These are phyloP conservation scores for Metschnikowia gelsemii DNA, from an alignment of 805 yeast species.

Conservation along the genomic window DNA sequence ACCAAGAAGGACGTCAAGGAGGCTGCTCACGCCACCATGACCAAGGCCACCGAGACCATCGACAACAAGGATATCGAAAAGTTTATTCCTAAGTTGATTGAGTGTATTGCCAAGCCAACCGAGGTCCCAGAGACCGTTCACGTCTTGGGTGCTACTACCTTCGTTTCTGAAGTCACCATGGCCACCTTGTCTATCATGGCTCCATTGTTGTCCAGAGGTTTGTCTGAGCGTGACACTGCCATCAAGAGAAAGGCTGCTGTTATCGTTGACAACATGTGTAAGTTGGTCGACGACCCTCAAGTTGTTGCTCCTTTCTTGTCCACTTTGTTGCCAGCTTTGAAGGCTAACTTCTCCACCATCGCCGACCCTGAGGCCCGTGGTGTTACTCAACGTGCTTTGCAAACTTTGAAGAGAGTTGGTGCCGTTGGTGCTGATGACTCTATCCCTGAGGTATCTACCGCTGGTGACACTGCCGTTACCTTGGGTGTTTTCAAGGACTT, in stretches of 20 bases:
- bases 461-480: constrained; percentile 94
- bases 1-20: constrained; percentile 97
- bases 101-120: constrained; percentile 94
- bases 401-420: constrained; percentile 98
- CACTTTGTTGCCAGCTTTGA: constrained; percentile 93
- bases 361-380: constrained; percentile 99
- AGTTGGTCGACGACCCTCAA: constrained; percentile 99
- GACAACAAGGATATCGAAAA: constrained; percentile 99
- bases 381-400: constrained; percentile 94
- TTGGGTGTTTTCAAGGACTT: constrained; percentile 75
- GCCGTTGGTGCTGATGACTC: constrained; percentile 85
- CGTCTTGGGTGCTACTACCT: constrained; percentile 98
- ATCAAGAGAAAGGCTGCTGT: constrained; percentile 99
- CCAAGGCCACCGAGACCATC: constrained; percentile 94
- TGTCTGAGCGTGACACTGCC: constrained; percentile 98
- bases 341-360: constrained; percentile 89
- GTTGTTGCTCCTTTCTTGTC: constrained; percentile 99
- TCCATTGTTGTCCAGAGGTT: constrained; percentile 98
- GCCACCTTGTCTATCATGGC: constrained; percentile 99
- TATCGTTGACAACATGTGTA: constrained; percentile 99
- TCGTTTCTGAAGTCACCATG: constrained; percentile 98
- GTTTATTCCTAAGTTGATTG: constrained; percentile 96
- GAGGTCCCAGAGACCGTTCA: constrained; percentile 99
- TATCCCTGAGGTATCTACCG: constrained; percentile 96
- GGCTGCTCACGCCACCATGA: constrained; percentile 94